A percentile compares a stretch with the other conserved stretches of the same genome.
These are phyloP conservation scores for Epichloe elymi DNA, from an alignment of 2,329 filamentous ascomycete genomes.

Conservation along the genomic window DNA sequence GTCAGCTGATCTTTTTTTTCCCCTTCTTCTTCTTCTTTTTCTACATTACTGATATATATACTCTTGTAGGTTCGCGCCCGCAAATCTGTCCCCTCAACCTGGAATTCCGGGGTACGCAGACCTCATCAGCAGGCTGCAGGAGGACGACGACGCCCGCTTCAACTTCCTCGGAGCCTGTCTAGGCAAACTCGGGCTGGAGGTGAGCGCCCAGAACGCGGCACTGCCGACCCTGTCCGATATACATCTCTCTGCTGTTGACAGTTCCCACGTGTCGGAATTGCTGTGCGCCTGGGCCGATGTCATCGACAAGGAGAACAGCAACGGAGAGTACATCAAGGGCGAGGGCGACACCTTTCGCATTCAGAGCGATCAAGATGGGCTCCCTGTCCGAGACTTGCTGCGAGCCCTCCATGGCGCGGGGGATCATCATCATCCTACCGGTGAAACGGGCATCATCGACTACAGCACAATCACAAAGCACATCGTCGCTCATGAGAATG, in stretches of 20 bases:
- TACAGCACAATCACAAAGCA: conserved; percentile 62
- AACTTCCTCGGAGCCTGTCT: conserved; percentile 71
- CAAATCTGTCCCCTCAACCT: conserved; percentile 58
- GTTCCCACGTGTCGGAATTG: conserved; percentile 52
- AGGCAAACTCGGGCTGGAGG: conserved; percentile 65
- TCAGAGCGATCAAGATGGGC: conserved; percentile 49
- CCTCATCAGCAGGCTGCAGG: conserved; percentile 52
- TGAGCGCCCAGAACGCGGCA: conserved; percentile 53
- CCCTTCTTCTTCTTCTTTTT: background rate
- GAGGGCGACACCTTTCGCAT: conserved; percentile 76
- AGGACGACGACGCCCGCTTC: conserved; percentile 56
- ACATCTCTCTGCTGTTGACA: conserved; percentile 62
- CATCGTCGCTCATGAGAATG: conserved; percentile 57
- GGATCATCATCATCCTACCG: conserved; percentile 9
- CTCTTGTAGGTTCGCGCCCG: conserved; percentile 58
- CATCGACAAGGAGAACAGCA: conserved; percentile 50
- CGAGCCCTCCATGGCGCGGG: conserved; percentile 31
- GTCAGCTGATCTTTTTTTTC: conserved; percentile 5
- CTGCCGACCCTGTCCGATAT: conserved; percentile 71
- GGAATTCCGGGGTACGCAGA: conserved; percentile 56
- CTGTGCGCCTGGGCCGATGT: conserved; percentile 54
- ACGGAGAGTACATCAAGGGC: conserved; percentile 60
- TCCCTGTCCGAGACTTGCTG: conserved; percentile 42
- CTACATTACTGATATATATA: conserved; percentile 5
- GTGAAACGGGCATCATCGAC: conserved; percentile 52